Evolutionary conservation across 1,284 basidiomycete genomes (phyloP), one percentile per base, ranked within the genome.

Genomic region (Cronartium ribicola): DNA sequence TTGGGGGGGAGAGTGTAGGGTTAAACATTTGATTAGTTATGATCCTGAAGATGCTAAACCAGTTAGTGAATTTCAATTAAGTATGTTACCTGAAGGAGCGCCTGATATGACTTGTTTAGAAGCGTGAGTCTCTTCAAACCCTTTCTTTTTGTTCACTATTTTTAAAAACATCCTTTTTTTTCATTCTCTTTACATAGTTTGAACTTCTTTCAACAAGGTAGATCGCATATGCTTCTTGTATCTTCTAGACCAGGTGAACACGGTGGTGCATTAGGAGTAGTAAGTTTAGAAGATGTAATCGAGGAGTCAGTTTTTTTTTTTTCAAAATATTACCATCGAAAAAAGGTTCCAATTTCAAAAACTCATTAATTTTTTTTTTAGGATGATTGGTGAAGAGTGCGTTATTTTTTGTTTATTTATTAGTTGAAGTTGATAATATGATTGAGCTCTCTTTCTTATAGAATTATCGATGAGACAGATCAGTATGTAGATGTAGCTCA

Each of bases 151-250:
- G 44, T 14, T 63, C 8, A 4, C 14, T 51, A 29, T 40, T 20
- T 20, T 43, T 39, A 57, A 60, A 17, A 61, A 37, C 60, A 46
- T 22, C 22, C 22, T 46, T 44, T 48, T 4, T 48, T 44, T 40
- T 29, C 11, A n/a, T 20, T 11, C 29, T 40, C 60, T n/a, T n/a
- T n/a, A n/a, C n/a, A 1, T 57, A 74, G 68, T 20, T 79, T 82
- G 71, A 81, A 80, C 75, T 81, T 79, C 77, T 81, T 81, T 85
- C 95, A 98, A 85, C 95, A 93, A 2, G 95, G 95, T 6, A 88
- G 94, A 66, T 92, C 93, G 0, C 95, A 98, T 82, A 85, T 98
- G 77, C 85, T 98, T 29, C 84, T 98, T 36, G 87, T 98, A 46
- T 93, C 90, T 77, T 85, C 85, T 11, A 90, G 90, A 0, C 94